Evolutionary conservation across 345 rosid species (phyloP), one percentile per base, ranked within the genome.

Genomic region (Moringa oleifera): DNA sequence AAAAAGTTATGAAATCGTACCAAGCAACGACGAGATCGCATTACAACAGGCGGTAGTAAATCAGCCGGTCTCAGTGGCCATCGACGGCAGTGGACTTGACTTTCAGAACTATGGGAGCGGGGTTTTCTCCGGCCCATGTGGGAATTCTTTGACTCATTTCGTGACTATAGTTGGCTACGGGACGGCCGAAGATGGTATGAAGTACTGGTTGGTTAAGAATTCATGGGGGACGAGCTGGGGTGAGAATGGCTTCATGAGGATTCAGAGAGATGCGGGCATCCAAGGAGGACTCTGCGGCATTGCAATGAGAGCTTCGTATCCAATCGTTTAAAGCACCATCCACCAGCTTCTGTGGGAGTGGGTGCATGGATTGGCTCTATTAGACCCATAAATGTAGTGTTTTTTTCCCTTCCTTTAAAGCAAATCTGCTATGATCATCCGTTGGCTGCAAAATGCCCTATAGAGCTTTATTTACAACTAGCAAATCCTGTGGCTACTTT

Each of bases 171-270:
- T 87, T 23, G 94, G 94, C 18, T 87, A 84, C 1, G 90, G 86
- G 15, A 62, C 59, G 19, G 62, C 25, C 50, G 15, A n/a, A 0
- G 76, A 65, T 6, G 87, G 86, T 24, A 65, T 67, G 1, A 76
- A 77, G 69, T 84, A 84, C 49, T 85, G 85, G 88, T 41, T 79
- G 68, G 71, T 77, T 17, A 84, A 84, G 85, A 84, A 84, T 58
- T 87, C 94, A 1, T 84, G 94, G 88, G 89, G 90, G 4, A 23
- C 41, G 0, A 20, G 59, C 23, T 87, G 88, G 87, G 87, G 86
- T 1, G 89, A 87, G 55, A 18, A 45, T 7, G 94, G 90, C 25
- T 87, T 72, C 53, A 79, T 84, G 45, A 80, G 75, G 80, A 66
- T 84, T 19, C 71, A 73, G 65, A 79, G 83, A 64, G 84, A 72